Evolutionary conservation across 140 eudicot genomes (phyloP).

Genomic region (Senecio squalidus): DNA sequence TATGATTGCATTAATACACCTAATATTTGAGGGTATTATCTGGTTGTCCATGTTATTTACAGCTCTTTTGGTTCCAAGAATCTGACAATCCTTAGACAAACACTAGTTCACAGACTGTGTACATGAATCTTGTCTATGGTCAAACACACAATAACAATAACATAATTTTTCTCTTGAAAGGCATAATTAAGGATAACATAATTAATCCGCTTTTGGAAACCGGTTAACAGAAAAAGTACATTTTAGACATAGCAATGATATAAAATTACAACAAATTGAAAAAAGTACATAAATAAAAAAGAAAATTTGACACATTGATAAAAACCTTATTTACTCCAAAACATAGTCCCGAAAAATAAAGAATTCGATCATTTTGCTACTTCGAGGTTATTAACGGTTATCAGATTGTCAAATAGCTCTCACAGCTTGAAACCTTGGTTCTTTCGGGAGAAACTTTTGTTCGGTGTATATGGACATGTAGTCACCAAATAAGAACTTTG

Average conservation of each 20-base stretch:
- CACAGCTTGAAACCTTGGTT: slow-evolving; percentile 86
- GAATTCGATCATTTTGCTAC: neutral
- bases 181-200: too few relatives aligned
- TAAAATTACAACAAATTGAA: too few relatives aligned
- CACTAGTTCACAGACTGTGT: neutral
- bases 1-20: slow-evolving; percentile 15
- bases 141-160: too few relatives aligned
- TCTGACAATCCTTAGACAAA: neutral
- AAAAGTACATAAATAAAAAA: neutral
- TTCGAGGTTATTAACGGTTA: neutral
- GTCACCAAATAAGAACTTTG: slow-evolving; percentile 71
- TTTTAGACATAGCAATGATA: too few relatives aligned
- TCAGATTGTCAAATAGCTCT: slow-evolving; percentile 1
- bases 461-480: slow-evolving; percentile 73
- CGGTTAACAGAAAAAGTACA: too few relatives aligned
- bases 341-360: neutral
- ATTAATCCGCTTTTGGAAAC: too few relatives aligned
- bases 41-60: slow-evolving; percentile 28
- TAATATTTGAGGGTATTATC: slow-evolving; percentile 1
- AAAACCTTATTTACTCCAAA: too few relatives aligned
- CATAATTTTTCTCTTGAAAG: too few relatives aligned
- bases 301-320: too few relatives aligned
- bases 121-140: too few relatives aligned
- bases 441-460: slow-evolving; percentile 90
- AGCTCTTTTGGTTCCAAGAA: slow-evolving; percentile 6